Percentiles rank a stretch among this genome's conserved stretches.
Evolutionary conservation across 106 monocot genomes (phyloP).

Genomic region (Acorus gramineus): DNA sequence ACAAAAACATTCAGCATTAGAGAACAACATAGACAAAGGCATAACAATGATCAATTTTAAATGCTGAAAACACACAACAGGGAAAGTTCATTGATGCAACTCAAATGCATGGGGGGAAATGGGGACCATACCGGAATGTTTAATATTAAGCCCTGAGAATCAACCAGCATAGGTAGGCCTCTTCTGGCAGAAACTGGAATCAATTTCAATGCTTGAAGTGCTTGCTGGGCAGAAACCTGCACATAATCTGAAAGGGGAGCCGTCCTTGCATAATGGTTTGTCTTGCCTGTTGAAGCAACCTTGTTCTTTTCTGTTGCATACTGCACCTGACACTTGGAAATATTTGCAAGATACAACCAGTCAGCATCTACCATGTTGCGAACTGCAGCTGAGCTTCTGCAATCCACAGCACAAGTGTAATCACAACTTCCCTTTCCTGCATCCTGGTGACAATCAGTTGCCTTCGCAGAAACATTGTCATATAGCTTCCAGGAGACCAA

Average conservation of each 20-base stretch:
- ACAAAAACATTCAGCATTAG: constrained; percentile 6
- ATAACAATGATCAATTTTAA: background rate
- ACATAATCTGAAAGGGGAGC: constrained; percentile 13
- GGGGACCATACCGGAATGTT: constrained; percentile 58
- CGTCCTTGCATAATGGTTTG: background rate
- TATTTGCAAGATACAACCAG: constrained; percentile 71
- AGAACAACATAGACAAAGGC: background rate
- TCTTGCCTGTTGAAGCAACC: constrained; percentile 1
- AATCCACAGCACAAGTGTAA: constrained; percentile 23
- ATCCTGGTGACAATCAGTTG: background rate
- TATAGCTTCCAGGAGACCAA: constrained; percentile 46
- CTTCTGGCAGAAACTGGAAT: constrained; percentile 68
- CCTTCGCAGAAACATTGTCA: constrained; percentile 1
- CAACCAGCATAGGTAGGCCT: constrained; percentile 58
- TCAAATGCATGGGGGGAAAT: background rate
- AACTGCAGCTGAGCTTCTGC: constrained; percentile 13
- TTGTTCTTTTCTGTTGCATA: background rate
- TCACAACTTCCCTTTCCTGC: constrained; percentile 3
- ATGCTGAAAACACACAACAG: background rate
- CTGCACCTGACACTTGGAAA: constrained; percentile 13
- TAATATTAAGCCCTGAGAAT: constrained; percentile 45
- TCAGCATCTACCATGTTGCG: constrained; percentile 87
- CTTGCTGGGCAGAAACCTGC: constrained; percentile 44
- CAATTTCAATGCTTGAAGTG: constrained; percentile 44
- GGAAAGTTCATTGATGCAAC: no score